Conservation (phyloP, 1,139 yeast species). For the Blastobotrys malaysiensis region DNA sequence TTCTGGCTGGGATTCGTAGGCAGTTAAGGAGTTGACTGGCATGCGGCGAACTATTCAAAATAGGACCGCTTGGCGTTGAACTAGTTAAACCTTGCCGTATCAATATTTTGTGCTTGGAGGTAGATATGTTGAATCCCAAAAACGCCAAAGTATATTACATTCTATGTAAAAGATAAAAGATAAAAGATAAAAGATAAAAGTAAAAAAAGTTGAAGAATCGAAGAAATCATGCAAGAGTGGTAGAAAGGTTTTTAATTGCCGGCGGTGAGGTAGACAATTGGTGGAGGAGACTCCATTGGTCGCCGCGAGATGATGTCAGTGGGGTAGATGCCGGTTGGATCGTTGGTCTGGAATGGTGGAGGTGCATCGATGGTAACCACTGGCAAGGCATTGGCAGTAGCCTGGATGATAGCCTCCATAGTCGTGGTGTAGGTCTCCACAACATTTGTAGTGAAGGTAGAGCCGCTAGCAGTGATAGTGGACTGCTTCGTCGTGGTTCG, state of each 20-base stretch:
- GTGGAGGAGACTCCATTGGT: neutral
- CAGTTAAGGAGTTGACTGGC: too few species aligned
- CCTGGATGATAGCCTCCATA: slow-evolving; percentile 19
- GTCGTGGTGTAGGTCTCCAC: slow-evolving; percentile 22
- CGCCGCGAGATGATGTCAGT: neutral
- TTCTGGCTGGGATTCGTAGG: too few species aligned
- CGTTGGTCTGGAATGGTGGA: neutral
- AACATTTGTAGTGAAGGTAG: slow-evolving; percentile 13
- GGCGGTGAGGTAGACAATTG: neutral
- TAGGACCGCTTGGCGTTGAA: too few species aligned
- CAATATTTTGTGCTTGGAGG: too few species aligned
- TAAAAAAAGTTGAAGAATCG: too few species aligned
- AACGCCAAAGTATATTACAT: neutral
- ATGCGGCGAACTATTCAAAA: too few species aligned
- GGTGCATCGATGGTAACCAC: neutral
- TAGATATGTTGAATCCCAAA: too few species aligned
- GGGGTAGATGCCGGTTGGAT: neutral
- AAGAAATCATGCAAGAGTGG: neutral
- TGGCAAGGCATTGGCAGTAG: slow-evolving; percentile 22
- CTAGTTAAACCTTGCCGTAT: too few species aligned
- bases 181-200: neutral
- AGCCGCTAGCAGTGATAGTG: neutral
- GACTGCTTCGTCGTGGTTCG: neutral
- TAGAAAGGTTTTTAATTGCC: neutral
- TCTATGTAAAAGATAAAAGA: neutral